Conservation (phyloP, 73 alveolate species). For the Halteria grandinella region DNA sequence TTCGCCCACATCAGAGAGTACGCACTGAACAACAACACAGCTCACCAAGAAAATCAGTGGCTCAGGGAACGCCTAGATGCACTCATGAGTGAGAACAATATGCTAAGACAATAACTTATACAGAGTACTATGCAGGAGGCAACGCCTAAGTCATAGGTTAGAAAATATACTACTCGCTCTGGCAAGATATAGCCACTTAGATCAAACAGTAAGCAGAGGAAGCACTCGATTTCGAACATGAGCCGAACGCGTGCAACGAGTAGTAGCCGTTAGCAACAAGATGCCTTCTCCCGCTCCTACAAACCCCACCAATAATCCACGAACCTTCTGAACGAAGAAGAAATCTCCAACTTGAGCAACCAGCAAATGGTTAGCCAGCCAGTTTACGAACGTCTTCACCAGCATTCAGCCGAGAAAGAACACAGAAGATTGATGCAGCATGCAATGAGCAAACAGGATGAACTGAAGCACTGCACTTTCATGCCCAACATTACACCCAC, state of each 20-base stretch:
- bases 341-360: neutral
- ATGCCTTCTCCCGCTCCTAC: too few species aligned
- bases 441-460: conserved; percentile 19
- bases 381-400: conserved; percentile 20
- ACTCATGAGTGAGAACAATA: conserved; percentile 6
- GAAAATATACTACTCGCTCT: neutral
- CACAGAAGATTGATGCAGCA: neutral
- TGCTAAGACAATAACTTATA: neutral
- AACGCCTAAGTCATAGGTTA: neutral
- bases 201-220: too few species aligned
- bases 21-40: neutral
- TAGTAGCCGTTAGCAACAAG: too few species aligned
- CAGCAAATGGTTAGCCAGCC: neutral
- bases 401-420: neutral
- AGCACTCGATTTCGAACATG: too few species aligned
- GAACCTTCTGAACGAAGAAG: too few species aligned
- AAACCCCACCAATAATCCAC: too few species aligned
- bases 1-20: neutral
- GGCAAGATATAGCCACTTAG: too few species aligned
- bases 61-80: neutral
- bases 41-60: conserved; percentile 14
- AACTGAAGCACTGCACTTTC: conserved; percentile 28
- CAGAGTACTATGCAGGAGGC: neutral
- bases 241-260: too few species aligned
- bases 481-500: neutral